These are phyloP conservation scores for Mortierella polycephala DNA, from an alignment of 371 early-diverging fungal species.

Conservation along the genomic window DNA sequence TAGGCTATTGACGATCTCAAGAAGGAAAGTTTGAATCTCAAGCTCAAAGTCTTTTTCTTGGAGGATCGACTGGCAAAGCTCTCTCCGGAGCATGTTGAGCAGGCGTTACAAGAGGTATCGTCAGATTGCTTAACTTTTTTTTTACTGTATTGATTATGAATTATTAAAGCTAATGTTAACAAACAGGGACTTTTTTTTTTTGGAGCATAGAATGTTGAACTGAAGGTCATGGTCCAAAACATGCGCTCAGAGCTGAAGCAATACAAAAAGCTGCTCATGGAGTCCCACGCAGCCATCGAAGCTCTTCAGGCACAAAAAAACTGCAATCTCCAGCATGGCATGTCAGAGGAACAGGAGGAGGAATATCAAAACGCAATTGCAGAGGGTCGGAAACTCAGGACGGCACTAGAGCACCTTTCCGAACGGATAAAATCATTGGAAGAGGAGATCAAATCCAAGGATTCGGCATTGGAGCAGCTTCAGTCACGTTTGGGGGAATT, in stretches of 20 bases:
- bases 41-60: conserved; percentile 73
- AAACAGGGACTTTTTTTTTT: neutral
- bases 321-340: conserved; percentile 65
- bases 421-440: conserved; percentile 25
- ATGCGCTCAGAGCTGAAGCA: conserved; percentile 61
- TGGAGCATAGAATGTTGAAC: conserved; percentile 60
- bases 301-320: conserved; percentile 57
- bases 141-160: conserved; percentile 1
- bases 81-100: conserved; percentile 69
- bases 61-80: conserved; percentile 68
- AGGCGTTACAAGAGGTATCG: conserved; percentile 66
- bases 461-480: conserved; percentile 21
- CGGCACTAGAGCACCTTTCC: conserved; percentile 17
- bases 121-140: neutral
- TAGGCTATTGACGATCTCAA: conserved; percentile 76
- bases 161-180: neutral
- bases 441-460: conserved; percentile 12
- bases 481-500: conserved; percentile 16
- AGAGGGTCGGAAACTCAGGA: conserved; percentile 42
- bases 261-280: conserved; percentile 61
- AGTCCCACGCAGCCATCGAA: conserved; percentile 60
- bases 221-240: conserved; percentile 63
- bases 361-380: conserved; percentile 57
- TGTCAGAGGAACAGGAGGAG: conserved; percentile 61
- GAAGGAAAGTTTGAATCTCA: conserved; percentile 78